Percentiles rank a stretch among this genome's conserved stretches.
These are phyloP conservation scores for Phaseolus coccineus DNA, from an alignment of 331 rosid species.

Conservation along the genomic window DNA sequence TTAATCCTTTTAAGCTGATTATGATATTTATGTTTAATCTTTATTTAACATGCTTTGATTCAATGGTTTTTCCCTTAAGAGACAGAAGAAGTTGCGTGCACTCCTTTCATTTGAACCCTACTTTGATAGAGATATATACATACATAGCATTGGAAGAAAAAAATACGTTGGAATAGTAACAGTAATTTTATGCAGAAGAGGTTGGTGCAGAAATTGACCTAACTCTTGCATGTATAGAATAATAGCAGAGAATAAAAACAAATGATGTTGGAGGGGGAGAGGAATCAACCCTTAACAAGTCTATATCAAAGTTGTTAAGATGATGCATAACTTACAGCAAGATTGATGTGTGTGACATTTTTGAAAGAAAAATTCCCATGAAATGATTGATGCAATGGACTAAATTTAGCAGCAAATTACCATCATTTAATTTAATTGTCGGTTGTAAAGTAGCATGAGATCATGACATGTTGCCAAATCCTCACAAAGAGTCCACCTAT, in stretches of 20 bases:
- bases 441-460: slow-evolving; percentile 55
- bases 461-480: slow-evolving; percentile 54
- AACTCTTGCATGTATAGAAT: not conserved
- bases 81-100: not conserved
- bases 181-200: not conserved
- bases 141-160: not conserved
- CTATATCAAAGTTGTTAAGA: slow-evolving; percentile 39
- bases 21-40: no score
- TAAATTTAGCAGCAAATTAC: slow-evolving; percentile 34
- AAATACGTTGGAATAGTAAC: not conserved
- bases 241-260: not conserved
- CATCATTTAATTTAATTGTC: slow-evolving; percentile 22
- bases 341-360: slow-evolving; percentile 40
- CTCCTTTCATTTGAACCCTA: not conserved
- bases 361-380: slow-evolving; percentile 41
- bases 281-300: not conserved
- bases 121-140: not conserved
- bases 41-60: no score
- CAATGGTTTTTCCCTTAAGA: not conserved
- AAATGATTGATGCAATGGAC: slow-evolving; percentile 48
- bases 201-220: slow-evolving; percentile 5
- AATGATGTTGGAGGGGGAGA: slow-evolving; percentile 12
- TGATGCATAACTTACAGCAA: slow-evolving; percentile 41
- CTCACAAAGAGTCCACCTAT: slow-evolving; percentile 20
- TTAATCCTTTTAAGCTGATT: no score